These are phyloP conservation scores for Flaveria ramosissima DNA, from an alignment of 129 eudicot species.

Conservation along the genomic window DNA sequence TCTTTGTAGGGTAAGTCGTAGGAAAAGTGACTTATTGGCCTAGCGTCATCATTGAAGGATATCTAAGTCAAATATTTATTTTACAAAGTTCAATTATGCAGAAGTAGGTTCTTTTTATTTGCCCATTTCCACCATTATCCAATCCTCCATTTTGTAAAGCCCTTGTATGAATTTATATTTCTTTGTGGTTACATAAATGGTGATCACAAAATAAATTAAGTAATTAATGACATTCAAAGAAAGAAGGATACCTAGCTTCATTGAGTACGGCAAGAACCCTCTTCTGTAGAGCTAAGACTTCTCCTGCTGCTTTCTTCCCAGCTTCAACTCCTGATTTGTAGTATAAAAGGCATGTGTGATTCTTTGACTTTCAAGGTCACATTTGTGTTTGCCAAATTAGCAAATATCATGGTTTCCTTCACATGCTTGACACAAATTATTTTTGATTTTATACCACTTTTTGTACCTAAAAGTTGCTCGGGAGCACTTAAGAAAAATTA, in stretches of 20 bases:
- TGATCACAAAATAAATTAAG: background rate
- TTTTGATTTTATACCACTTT: background rate
- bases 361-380: constrained; percentile 13
- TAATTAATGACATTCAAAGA: background rate
- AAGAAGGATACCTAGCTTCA: constrained; percentile 68
- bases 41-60: background rate
- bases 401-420: background rate
- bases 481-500: background rate
- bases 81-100: constrained; percentile 8
- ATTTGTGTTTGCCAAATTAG: constrained; percentile 15
- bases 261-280: constrained; percentile 88
- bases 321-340: constrained; percentile 84
- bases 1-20: background rate
- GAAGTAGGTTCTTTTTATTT: background rate
- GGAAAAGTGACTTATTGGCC: background rate
- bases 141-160: background rate
- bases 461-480: background rate
- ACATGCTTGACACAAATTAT: background rate
- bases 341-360: background rate
- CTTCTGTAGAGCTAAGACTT: constrained; percentile 93
- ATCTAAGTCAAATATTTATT: background rate
- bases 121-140: background rate
- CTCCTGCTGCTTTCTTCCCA: constrained; percentile 98
- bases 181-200: background rate
- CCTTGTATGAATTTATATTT: background rate